Conservation (phyloP, 2,329 filamentous ascomycete genomes). For the Colletotrichum somersetense region DNA sequence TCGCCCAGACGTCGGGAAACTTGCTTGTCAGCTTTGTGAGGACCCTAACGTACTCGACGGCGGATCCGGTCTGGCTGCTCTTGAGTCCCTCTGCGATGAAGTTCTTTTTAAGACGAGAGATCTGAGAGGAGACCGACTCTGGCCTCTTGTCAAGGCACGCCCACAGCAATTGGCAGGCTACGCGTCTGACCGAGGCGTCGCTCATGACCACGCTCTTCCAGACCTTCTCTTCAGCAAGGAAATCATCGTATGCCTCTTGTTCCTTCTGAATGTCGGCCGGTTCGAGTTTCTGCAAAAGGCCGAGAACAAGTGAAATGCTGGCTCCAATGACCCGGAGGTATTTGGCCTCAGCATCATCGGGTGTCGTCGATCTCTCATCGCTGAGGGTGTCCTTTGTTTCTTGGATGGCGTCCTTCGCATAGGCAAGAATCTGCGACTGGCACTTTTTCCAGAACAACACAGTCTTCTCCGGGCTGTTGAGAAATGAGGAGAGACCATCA, state of each 20-base stretch:
- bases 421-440: slow-evolving; percentile 83
- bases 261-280: slow-evolving; percentile 70
- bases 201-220: slow-evolving; percentile 76
- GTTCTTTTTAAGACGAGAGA: slow-evolving; percentile 64
- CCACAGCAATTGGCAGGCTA: slow-evolving; percentile 64
- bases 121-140: slow-evolving; percentile 61
- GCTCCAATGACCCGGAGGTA: slow-evolving; percentile 79
- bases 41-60: slow-evolving; percentile 76
- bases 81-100: slow-evolving; percentile 82
- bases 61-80: slow-evolving; percentile 79
- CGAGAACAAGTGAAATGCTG: slow-evolving; percentile 67
- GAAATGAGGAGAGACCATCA: slow-evolving; percentile 80
- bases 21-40: slow-evolving; percentile 74
- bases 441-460: slow-evolving; percentile 83
- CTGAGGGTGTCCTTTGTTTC: slow-evolving; percentile 88
- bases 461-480: slow-evolving; percentile 84
- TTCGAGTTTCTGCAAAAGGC: slow-evolving; percentile 64
- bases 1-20: slow-evolving; percentile 81
- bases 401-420: slow-evolving; percentile 81
- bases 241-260: slow-evolving; percentile 70
- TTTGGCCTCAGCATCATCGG: slow-evolving; percentile 88
- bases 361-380: slow-evolving; percentile 86
- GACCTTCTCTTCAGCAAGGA: slow-evolving; percentile 75
- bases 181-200: slow-evolving; percentile 66
- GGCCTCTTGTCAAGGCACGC: slow-evolving; percentile 61